Evolutionary conservation across 2,329 filamentous ascomycete genomes (phyloP), one percentile per base, ranked within the genome.

Genomic region (Nemania sp.): DNA sequence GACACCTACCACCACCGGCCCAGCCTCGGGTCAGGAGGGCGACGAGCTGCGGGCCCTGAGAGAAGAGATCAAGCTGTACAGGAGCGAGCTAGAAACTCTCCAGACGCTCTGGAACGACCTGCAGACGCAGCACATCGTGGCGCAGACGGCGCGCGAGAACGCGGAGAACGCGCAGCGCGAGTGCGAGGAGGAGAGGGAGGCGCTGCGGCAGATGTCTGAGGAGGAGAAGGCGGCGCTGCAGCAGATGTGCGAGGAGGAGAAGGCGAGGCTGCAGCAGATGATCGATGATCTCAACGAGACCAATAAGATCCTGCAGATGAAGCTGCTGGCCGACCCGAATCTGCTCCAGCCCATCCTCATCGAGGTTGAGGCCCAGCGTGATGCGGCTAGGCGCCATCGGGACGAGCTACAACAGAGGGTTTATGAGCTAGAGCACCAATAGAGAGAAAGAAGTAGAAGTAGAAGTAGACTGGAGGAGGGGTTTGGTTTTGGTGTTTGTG

Each of bases 361-460:
- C 6, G 43, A 67, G n/a, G 10, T 67, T 0, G 67, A 69, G 35
- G 64, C 49, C 1, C 64, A 64, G 24, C 64, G 65, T 15, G 27
- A 67, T 24, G 22, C 43, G 24, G 64, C 64, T 1, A n/a, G 43
- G 18, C 6, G 35, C 6, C 32, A 55, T 0, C 52, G 57, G 20
- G 54, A 68, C 24, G 26, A 35, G 47, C 26, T 43, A 4, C 52
- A 52, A 7, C 38, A 32, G 22, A 18, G 26, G 2, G 3, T 61
- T 8, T 53, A 3, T 13, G 6, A 3, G 13, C 20, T 67, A 6
- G 43, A 58, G 41, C 6, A 55, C 38, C 51, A 60, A 41, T 18
- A 41, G 38, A 41, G 7, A 13, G 38, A 41, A 15, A 18, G 38
- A 13, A 18, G 15, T 15, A 41, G 38, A 15, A 4, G 15, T 15